phyloP scores from a whole-genome alignment of 2,329 filamentous ascomycete genomes.

The Teratosphaeria viscida region DNA sequence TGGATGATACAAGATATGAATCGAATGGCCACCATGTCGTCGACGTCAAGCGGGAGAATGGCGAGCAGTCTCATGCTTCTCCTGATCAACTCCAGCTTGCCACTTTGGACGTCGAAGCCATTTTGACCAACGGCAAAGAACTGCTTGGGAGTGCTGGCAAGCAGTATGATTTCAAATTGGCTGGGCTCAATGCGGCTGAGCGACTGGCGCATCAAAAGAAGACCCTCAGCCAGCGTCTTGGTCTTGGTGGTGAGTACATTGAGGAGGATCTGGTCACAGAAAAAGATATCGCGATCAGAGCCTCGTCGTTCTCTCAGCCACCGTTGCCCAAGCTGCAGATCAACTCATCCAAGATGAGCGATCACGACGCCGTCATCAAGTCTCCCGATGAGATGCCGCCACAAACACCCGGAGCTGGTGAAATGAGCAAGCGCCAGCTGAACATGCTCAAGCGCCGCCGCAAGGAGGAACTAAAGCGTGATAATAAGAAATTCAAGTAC shows the following conservation, averaged over 20 bases:
- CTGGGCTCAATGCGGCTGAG: slow-evolving; percentile 67
- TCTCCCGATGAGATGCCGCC: slow-evolving; percentile 22
- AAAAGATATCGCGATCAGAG: slow-evolving; percentile 45
- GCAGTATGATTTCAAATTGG: slow-evolving; percentile 74
- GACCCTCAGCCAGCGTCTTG: slow-evolving; percentile 69
- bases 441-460: slow-evolving; percentile 92
- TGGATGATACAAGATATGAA: slow-evolving; percentile 25
- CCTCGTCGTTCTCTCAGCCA: slow-evolving; percentile 27
- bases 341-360: slow-evolving; percentile 34
- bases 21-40: slow-evolving; percentile 25
- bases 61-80: slow-evolving; percentile 7
- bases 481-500: slow-evolving; percentile 68
- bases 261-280: slow-evolving; percentile 72
- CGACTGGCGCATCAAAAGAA: slow-evolving; percentile 83
- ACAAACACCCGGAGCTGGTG: slow-evolving; percentile 25
- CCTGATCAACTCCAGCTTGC: slow-evolving; percentile 59
- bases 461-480: slow-evolving; percentile 79
- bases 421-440: slow-evolving; percentile 80
- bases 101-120: slow-evolving; percentile 63
- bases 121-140: slow-evolving; percentile 75
- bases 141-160: slow-evolving; percentile 71
- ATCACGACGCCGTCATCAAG: slow-evolving; percentile 15
- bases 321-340: slow-evolving; percentile 42
- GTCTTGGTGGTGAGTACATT: slow-evolving; percentile 71
- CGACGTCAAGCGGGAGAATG: slow-evolving; percentile 49